Evolutionary conservation across 192 early-diverging fungal genomes (phyloP).

Genomic region (Ambispora gerdemannii): DNA sequence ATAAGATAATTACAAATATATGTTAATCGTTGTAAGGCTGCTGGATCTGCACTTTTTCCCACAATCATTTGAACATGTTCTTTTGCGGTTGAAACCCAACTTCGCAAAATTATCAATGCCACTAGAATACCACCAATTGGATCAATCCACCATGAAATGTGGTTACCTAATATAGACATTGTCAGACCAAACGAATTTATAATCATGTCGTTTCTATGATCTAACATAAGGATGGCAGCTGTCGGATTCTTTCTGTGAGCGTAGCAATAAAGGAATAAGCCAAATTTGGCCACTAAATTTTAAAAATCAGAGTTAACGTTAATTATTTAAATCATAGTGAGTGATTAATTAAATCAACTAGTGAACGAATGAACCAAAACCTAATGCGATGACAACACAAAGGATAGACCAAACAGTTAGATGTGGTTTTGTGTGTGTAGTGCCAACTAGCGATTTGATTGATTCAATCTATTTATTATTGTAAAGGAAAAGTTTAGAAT

Average conservation of each 20-base stretch:
- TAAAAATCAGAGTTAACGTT: not conserved
- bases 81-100: slow-evolving; percentile 63
- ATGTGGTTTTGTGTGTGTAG: slow-evolving; percentile 21
- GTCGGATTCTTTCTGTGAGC: slow-evolving; percentile 54
- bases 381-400: slow-evolving; percentile 55
- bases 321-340: too few relatives aligned
- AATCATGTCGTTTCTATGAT: slow-evolving; percentile 74
- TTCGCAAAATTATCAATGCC: slow-evolving; percentile 63
- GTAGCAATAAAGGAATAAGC: slow-evolving; percentile 68
- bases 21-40: slow-evolving; percentile 77
- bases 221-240: slow-evolving; percentile 62
- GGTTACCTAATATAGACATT: slow-evolving; percentile 60
- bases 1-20: slow-evolving; percentile 57
- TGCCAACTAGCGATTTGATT: slow-evolving; percentile 50
- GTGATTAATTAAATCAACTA: not conserved
- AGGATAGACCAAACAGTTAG: slow-evolving; percentile 40
- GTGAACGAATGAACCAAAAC: slow-evolving; percentile 28
- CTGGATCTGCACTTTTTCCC: slow-evolving; percentile 76
- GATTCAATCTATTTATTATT: slow-evolving; percentile 62
- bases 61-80: slow-evolving; percentile 77
- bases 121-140: slow-evolving; percentile 68
- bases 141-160: slow-evolving; percentile 66
- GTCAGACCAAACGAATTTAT: slow-evolving; percentile 70
- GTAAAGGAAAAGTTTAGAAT: not conserved
- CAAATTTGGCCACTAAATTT: slow-evolving; percentile 51